Percentiles rank a stretch among this genome's conserved stretches.
Evolutionary conservation across 768 basidiomycete species (phyloP).

Genomic region (Lyophyllum shimeji): DNA sequence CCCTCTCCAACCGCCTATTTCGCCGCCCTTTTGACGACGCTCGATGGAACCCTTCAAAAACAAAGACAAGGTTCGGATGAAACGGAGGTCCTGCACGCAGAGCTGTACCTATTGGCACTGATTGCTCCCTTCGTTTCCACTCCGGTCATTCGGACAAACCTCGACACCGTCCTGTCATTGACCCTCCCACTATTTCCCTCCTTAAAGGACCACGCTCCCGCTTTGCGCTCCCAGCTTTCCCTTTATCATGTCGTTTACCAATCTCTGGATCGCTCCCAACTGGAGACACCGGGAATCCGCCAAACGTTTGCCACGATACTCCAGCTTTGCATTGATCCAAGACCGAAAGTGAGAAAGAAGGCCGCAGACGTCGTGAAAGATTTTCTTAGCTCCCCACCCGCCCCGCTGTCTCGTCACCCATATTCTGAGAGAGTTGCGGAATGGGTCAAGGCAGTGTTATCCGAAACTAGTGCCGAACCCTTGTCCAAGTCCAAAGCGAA

Average conservation of each 20-base stretch:
- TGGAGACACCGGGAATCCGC: constrained; percentile 67
- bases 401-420: constrained; percentile 79
- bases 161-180: constrained; percentile 67
- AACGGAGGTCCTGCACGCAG: constrained; percentile 78
- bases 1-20: constrained; percentile 89
- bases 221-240: constrained; percentile 83
- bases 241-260: constrained; percentile 69
- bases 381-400: constrained; percentile 72
- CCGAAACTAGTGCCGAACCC: constrained; percentile 62
- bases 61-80: constrained; percentile 51
- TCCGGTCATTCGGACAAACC: constrained; percentile 79
- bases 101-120: constrained; percentile 80
- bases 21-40: constrained; percentile 83
- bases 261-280: constrained; percentile 68
- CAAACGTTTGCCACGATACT: constrained; percentile 86
- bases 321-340: constrained; percentile 78
- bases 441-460: constrained; percentile 69
- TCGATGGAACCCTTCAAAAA: constrained; percentile 75
- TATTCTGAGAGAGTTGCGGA: constrained; percentile 81
- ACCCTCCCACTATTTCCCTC: constrained; percentile 79
- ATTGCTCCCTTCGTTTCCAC: constrained; percentile 74
- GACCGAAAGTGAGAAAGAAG: constrained; percentile 92
- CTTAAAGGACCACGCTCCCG: constrained; percentile 64
- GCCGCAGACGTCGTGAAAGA: constrained; percentile 85
- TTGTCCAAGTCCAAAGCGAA: constrained; percentile 57